Percentiles rank a stretch among this genome's conserved stretches.
These are phyloP conservation scores for Corallochytrium limacisporum DNA, from an alignment of 78 protist genomes.

Conservation along the genomic window DNA sequence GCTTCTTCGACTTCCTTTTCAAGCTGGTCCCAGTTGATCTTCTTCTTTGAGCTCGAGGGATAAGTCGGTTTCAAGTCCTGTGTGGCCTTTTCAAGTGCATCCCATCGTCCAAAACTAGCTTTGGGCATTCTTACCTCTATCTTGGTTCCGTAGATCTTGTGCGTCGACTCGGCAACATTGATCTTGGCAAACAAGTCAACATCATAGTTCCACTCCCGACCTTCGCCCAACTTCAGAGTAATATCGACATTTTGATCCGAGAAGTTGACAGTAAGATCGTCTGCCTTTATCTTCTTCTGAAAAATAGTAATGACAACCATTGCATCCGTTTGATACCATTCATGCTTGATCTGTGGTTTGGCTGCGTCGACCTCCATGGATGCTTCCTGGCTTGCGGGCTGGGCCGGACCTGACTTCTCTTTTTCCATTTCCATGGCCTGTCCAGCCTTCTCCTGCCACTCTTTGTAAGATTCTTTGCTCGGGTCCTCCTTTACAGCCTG, in stretches of 20 bases:
- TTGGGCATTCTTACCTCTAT: slow-evolving; percentile 27
- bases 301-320: not conserved
- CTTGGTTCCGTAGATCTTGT: slow-evolving; percentile 2
- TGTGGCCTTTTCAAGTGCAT: slow-evolving; percentile 4
- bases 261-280: not conserved
- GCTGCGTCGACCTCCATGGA: too few species aligned
- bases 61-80: not conserved
- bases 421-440: too few species aligned
- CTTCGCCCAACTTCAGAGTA: not conserved
- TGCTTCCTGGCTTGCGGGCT: too few species aligned
- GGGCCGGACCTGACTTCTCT: too few species aligned
- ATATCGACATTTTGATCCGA: not conserved
- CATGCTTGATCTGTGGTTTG: not conserved
- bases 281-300: not conserved
- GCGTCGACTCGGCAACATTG: not conserved
- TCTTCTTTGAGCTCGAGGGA: slow-evolving; percentile 12
- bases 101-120: slow-evolving; percentile 2
- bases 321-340: slow-evolving; percentile 22
- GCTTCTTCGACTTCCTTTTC: slow-evolving; percentile 18
- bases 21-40: slow-evolving; percentile 35
- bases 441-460: too few species aligned
- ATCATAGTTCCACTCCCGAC: not conserved
- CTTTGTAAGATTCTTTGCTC: too few species aligned
- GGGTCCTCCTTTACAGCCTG: too few species aligned
- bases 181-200: not conserved